Base-by-base conservation (phyloP, 169 alveolate genomes). In the Pseudocohnilembus persalinus region DNA sequence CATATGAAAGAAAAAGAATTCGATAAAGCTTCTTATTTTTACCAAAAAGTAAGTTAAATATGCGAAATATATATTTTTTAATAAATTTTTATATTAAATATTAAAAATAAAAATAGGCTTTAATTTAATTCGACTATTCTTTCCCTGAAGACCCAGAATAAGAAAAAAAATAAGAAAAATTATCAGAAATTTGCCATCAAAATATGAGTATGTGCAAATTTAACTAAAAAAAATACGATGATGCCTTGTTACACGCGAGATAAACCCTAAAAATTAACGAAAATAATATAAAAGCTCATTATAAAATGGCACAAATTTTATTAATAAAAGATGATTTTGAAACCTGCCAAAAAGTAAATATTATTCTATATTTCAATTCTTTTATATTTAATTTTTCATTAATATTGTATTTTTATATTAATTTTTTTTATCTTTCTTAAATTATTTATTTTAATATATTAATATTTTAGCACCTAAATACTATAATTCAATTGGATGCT, bases 1-100 rank as follows among this genome's bases (percentile, higher is more conserved):
- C 80, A 74, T 4, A 80, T 86, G 27, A 73, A 81, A 81, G 76
- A 80, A 73, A 81, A 81, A 81, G 87, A 86, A 35, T 86, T 63
- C 65, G 90, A 86, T 25, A 81, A 86, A 33, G 90, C 90, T 15
- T 75, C 87, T 20, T 86, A 80, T 86, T 86, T 79, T 74, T 86
- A 86, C 74, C 65, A 86, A 86, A 86, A 86, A 64, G 90, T 86
- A 73, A 63, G 20, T 31, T 34, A 0, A 0, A 49, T 77, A 32
- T 34, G 63, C 1, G 11, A n/a, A 6, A 75, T 1, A 29, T n/a
- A 29, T 26, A 75, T 29, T 6, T n/a, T 26, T 30, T 29, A 75
- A n/a, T 75, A 35, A 75, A 76, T 29, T 29, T 33, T 76, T 29
- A 29, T 76, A 27, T 30, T 4, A 29, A 29, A 29, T 76, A 29